Base-by-base conservation (phyloP, 139 green algal species). In the Tetradesmus obliquus region DNA sequence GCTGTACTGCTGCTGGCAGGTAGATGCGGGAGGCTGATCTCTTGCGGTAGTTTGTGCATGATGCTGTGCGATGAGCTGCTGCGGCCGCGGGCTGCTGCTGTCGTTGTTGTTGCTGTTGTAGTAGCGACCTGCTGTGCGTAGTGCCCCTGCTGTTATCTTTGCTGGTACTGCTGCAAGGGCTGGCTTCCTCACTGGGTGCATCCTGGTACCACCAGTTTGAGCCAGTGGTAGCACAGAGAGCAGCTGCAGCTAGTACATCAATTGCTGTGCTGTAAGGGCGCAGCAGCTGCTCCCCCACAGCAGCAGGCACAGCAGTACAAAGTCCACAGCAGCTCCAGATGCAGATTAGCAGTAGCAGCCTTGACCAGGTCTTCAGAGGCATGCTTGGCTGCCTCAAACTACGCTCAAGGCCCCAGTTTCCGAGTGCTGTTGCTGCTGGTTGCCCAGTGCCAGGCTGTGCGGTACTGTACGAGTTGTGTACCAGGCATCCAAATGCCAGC, bases 21-120 rank as follows among this genome's bases (percentile, higher is more conserved):
- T 22, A 87, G 20, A 87, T 55, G 45, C 82, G 82, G 0, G 62
- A 87, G 13, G 82, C 82, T 74, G 82, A 60, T 9, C 82, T 54
- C 13, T 9, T 19, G 5, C 19, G 60, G 82, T 60, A 87, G 24
- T 24, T 19, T 22, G 19, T 51, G 15, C 81, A 55, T 55, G n/a
- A 45, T 17, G 13, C 53, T 60, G 81, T 19, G 22, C 12, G 5
- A 3, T 55, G 32, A 15, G 19, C 53, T 87, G 55, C 20, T 54
- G 55, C 55, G 66, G 8, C 10, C 10, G 60, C 19, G 60, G 19
- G 22, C 54, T 10, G 54, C 54, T 86, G 82, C n/a, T 51, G 0
- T 86, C 45, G 55, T 20, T 71, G 81, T 45, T 55, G 81, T 86
- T 10, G 74, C n/a, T 79, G 69, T n/a, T 32, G 69, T 79, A n/a